Percentiles rank a stretch among this genome's conserved stretches.
Conservation (phyloP, 805 yeast species). For the Debaryomyces maramus region DNA sequence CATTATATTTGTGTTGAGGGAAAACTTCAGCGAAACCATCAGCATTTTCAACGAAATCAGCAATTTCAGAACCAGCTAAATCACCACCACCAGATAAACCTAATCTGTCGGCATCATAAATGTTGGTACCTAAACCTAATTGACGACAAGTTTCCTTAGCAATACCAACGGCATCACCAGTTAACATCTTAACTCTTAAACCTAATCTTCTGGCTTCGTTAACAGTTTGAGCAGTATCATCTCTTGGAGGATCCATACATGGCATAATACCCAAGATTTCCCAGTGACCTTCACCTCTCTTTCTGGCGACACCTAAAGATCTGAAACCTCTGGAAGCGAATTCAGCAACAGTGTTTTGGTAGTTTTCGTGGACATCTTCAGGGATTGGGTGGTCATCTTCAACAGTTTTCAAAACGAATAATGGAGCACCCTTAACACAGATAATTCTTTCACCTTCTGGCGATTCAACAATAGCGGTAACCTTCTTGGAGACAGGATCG, state of each 20-base stretch:
- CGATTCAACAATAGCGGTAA: constrained; percentile 90
- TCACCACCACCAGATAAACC: constrained; percentile 94
- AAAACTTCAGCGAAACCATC: constrained; percentile 98
- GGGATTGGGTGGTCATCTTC: constrained; percentile 97
- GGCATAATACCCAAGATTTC: constrained; percentile 98
- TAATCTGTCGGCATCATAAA: constrained; percentile 94
- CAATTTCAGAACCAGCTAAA: constrained; percentile 96
- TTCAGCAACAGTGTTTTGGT: constrained; percentile 96
- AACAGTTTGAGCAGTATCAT: constrained; percentile 94
- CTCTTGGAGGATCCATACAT: constrained; percentile 98
- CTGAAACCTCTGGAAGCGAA: constrained; percentile 98
- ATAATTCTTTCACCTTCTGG: constrained; percentile 93
- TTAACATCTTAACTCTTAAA: constrained; percentile 94
- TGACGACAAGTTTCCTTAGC: constrained; percentile 98
- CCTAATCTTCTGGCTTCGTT: constrained; percentile 88
- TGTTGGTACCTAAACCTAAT: constrained; percentile 94
- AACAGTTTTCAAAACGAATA: constrained; percentile 93
- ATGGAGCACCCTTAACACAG: constrained; percentile 98
- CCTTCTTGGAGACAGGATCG: constrained; percentile 97
- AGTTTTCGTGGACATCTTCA: constrained; percentile 89
- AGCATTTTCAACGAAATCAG: constrained; percentile 95
- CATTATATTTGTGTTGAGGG: constrained; percentile 97
- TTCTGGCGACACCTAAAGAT: constrained; percentile 97
- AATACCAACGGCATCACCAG: constrained; percentile 99
- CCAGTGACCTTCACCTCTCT: constrained; percentile 98